These are phyloP conservation scores for Aegilops speltoides DNA, from an alignment of 176 grass and related monocot genomes.

Conservation along the genomic window DNA sequence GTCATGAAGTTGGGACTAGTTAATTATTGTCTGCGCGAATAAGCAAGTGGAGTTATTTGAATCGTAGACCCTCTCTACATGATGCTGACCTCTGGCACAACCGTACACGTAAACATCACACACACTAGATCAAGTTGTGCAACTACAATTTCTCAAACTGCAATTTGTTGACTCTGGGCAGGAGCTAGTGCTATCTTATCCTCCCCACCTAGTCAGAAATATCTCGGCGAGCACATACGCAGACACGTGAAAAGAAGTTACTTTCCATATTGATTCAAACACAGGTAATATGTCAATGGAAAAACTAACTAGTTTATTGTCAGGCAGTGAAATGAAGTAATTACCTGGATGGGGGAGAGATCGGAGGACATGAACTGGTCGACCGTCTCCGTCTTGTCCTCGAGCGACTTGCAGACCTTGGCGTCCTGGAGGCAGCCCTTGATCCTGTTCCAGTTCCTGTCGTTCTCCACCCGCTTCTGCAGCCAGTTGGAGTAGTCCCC, in stretches of 20 bases:
- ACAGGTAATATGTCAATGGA: too few species aligned
- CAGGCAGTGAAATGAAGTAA: too few species aligned
- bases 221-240: not conserved
- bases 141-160: not conserved
- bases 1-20: not conserved
- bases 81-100: not conserved
- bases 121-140: not conserved
- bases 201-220: not conserved
- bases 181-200: not conserved
- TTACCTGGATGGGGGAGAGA: conserved; percentile 84
- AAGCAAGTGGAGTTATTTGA: not conserved
- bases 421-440: conserved; percentile 62
- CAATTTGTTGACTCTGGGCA: not conserved
- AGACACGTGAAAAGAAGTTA: not conserved
- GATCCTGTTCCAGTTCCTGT: conserved; percentile 66
- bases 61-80: not conserved
- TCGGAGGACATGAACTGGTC: conserved; percentile 37
- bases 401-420: conserved; percentile 66
- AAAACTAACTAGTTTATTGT: too few species aligned
- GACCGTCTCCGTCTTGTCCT: conserved; percentile 8
- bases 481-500: conserved; percentile 95
- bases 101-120: conserved; percentile 35
- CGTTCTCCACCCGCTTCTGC: conserved; percentile 61
- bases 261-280: too few species aligned
- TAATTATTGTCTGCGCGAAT: not conserved